These are phyloP conservation scores for Fraxinus quadrangulata DNA, from an alignment of 257 asterid genomes.

Conservation along the genomic window DNA sequence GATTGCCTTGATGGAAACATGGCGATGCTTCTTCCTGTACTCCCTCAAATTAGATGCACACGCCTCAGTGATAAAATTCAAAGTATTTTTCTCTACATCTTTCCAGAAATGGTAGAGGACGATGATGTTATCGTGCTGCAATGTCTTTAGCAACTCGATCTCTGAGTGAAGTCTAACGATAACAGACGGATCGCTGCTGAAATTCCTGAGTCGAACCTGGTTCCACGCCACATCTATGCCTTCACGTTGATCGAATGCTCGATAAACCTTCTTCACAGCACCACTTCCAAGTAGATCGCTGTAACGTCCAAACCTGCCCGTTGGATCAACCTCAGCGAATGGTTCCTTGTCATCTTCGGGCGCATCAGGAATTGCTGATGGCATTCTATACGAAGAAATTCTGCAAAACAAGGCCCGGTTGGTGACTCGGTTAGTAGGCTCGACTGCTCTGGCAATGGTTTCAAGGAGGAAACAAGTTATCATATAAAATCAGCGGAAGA, in stretches of 20 bases:
- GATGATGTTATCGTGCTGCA: constrained; percentile 29
- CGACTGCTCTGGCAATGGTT: not conserved
- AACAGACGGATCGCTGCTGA: constrained; percentile 30
- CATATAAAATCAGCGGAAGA: not conserved
- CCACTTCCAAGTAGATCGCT: constrained; percentile 27
- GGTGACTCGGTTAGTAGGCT: not conserved
- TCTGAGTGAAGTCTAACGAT: constrained; percentile 26
- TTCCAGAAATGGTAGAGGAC: constrained; percentile 31
- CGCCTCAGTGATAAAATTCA: constrained; percentile 38
- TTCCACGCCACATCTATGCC: constrained; percentile 36
- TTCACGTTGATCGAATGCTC: constrained; percentile 34
- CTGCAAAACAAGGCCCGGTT: not conserved
- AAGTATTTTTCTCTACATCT: constrained; percentile 26
- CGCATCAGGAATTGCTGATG: not conserved
- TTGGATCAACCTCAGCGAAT: constrained; percentile 31
- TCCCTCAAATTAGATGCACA: constrained; percentile 35
- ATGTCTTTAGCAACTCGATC: constrained; percentile 24
- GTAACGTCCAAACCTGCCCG: constrained; percentile 30
- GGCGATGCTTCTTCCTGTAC: constrained; percentile 39
- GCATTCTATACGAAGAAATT: not conserved
- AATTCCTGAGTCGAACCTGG: constrained; percentile 30
- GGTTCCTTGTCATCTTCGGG: constrained; percentile 12
- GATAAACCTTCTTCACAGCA: constrained; percentile 30
- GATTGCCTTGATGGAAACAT: constrained; percentile 33
- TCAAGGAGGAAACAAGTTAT: not conserved